phyloP scores from a whole-genome alignment of 2,329 filamentous ascomycete species.

The Cercospora sp. region DNA sequence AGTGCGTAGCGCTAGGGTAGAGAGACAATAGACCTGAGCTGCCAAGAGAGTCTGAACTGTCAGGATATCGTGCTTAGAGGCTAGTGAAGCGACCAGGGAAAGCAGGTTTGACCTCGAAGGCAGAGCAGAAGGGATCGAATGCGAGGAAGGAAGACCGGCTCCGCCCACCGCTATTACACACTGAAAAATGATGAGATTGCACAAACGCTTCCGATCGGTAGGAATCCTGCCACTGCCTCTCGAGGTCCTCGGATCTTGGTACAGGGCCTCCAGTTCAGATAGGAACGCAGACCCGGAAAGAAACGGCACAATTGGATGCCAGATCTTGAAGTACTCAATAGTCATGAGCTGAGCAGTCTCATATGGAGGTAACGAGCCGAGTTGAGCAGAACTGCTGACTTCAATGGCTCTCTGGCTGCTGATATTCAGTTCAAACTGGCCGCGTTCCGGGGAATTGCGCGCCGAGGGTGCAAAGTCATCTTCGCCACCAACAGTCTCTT shows the following conservation, averaged over 20 bases:
- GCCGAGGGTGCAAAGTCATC: conserved; percentile 25
- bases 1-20: conserved; percentile 51
- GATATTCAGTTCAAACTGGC: conserved; percentile 23
- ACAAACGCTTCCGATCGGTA: conserved; percentile 30
- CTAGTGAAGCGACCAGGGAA: conserved; percentile 42
- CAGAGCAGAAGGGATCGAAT: conserved; percentile 40
- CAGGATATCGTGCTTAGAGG: conserved; percentile 46
- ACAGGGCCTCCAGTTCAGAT: conserved; percentile 47
- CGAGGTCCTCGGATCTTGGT: conserved; percentile 32
- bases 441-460: conserved; percentile 25
- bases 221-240: conserved; percentile 32
- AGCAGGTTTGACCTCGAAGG: conserved; percentile 40
- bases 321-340: conserved; percentile 53
- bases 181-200: conserved; percentile 48
- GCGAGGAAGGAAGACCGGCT: conserved; percentile 6
- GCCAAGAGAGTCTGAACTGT: conserved; percentile 54
- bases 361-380: conserved; percentile 32
- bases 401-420: conserved; percentile 21
- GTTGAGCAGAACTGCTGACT: conserved; percentile 19
- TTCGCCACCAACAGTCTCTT: conserved; percentile 29
- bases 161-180: conserved; percentile 54
- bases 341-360: conserved; percentile 47
- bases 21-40: conserved; percentile 52
- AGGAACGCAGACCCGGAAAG: conserved; percentile 54
- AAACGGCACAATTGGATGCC: conserved; percentile 57